phyloP scores from a whole-genome alignment of 345 rosid species.

The Trapa bicornis region DNA sequence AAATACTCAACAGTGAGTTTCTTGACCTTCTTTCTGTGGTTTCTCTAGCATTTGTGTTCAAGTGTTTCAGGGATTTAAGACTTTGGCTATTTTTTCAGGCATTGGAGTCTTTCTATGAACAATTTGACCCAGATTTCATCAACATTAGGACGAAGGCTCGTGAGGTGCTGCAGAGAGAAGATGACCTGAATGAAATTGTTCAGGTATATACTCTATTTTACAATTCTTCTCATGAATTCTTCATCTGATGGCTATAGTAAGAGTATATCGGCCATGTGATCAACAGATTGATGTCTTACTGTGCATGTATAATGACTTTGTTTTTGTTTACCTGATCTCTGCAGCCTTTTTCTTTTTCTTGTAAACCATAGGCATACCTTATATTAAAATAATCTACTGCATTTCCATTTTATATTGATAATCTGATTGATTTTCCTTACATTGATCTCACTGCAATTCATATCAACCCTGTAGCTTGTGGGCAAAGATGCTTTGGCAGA shows the following conservation, averaged over 20 bases:
- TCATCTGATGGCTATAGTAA: neutral
- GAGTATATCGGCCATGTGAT: neutral
- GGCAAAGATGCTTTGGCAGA: slow-evolving; percentile 99
- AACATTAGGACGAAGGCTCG: slow-evolving; percentile 98
- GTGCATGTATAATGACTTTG: neutral
- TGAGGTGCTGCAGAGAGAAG: slow-evolving; percentile 99
- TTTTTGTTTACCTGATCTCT: neutral
- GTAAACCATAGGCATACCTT: neutral
- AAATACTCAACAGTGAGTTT: slow-evolving; percentile 77
- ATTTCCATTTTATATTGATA: neutral
- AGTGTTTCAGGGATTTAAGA: neutral
- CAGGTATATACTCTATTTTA: slow-evolving; percentile 36
- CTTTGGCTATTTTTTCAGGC: slow-evolving; percentile 34
- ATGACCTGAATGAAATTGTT: slow-evolving; percentile 98
- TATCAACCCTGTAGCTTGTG: slow-evolving; percentile 58
- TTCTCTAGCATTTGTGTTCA: neutral
- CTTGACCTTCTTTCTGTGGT: slow-evolving; percentile 3
- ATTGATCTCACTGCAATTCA: neutral
- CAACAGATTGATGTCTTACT: neutral
- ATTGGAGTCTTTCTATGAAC: slow-evolving; percentile 89
- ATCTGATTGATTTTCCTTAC: neutral
- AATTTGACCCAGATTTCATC: slow-evolving; percentile 94
- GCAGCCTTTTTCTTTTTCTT: no score
- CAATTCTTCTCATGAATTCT: neutral
- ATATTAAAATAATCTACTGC: neutral